Conservation (phyloP, 495 filamentous ascomycete genomes). For the Trichoderma parareesei region DNA sequence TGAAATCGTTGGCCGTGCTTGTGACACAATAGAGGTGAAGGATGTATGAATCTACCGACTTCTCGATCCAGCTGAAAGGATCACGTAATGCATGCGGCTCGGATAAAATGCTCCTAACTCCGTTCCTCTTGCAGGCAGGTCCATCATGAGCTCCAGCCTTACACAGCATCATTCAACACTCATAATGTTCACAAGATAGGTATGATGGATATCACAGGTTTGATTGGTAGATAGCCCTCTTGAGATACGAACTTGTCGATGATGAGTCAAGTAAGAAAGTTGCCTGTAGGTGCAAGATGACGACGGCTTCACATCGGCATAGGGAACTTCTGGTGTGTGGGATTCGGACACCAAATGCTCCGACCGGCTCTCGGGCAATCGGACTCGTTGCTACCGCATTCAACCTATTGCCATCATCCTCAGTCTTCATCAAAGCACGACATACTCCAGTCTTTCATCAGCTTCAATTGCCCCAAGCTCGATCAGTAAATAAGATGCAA, state of each 20-base stretch:
- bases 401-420: no score
- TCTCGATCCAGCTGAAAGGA: not conserved
- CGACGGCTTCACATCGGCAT: not conserved
- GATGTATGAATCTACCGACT: no score
- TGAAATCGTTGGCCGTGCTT: no score
- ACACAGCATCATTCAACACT: not conserved
- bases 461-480: not conserved
- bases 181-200: no score
- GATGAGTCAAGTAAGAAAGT: not conserved
- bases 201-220: no score
- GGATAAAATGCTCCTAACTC: slow-evolving; percentile 5
- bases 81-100: not conserved
- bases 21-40: no score
- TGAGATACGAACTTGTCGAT: not conserved
- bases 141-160: not conserved
- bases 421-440: not conserved
- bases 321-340: not conserved
- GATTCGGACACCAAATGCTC: not conserved
- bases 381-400: no score
- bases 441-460: not conserved
- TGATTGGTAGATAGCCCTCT: no score
- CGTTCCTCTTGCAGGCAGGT: not conserved
- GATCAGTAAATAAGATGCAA: not conserved
- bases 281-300: not conserved
- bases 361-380: not conserved